A percentile compares a stretch with the other conserved stretches of the same genome.
Conservation (phyloP, 2,329 filamentous ascomycete genomes). For the Colletotrichum sp. region DNA sequence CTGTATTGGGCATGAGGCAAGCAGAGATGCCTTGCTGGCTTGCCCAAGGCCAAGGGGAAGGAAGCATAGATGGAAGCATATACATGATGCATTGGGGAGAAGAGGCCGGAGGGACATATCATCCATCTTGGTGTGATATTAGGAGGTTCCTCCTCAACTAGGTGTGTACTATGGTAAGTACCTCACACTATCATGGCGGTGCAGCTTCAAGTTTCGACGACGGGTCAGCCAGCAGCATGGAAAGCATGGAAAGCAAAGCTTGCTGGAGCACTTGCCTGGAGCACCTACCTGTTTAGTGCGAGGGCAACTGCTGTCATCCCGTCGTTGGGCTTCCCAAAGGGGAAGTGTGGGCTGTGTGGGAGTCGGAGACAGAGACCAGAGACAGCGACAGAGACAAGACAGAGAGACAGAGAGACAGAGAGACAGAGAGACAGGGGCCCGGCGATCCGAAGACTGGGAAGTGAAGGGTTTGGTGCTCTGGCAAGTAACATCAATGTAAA, state of each 20-base stretch:
- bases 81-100: background rate
- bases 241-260: background rate
- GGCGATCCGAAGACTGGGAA: background rate
- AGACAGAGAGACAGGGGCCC: background rate
- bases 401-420: background rate
- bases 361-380: background rate
- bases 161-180: too few relatives aligned
- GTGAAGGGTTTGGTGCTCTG: background rate
- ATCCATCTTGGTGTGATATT: background rate
- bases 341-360: constrained; percentile 15
- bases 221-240: background rate
- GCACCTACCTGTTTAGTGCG: background rate
- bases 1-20: background rate
- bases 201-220: background rate
- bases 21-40: background rate
- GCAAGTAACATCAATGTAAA: constrained; percentile 37
- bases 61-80: background rate
- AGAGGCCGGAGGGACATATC: background rate
- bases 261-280: background rate
- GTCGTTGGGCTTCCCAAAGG: constrained; percentile 1
- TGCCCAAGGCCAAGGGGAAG: background rate
- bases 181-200: background rate
- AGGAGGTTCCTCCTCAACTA: background rate
- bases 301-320: constrained; percentile 5
- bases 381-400: background rate